Evolutionary conservation across 768 basidiomycete species (phyloP), one percentile per base, ranked within the genome.

Genomic region (Termitomyces sp.): DNA sequence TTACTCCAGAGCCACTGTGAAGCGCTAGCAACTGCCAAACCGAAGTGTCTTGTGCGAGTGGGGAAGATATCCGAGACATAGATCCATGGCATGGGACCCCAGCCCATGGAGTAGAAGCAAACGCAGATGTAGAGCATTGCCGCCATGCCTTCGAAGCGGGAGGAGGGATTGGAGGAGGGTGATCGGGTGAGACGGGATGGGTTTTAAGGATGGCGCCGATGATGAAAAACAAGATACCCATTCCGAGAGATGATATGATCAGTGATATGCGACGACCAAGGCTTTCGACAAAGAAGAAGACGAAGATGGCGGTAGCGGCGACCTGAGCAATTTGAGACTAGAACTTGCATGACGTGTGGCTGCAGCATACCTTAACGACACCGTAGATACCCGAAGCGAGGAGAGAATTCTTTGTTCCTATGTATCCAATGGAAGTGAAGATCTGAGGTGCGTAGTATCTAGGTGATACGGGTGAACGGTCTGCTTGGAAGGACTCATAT

Each of bases 51-150:
- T 16, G 92, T 92, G 46, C 91, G 78, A 15, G 90, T 94, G 7
- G 90, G 89, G 82, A 94, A 94, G 66, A 95, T 92, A 70, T 95
- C 93, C 6, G 90, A 79, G 46, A 88, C 89, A 65, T 88, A 89
- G 22, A 90, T 83, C 79, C 80, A 76, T 40, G 75, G 76, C 28
- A 81, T 67, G 13, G 80, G 80, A 28, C 91, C 92, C 87, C 90
- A 92, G 42, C 90, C 91, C 84, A 93, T 89, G 4, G 88, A 90
- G 73, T 94, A 94, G 73, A 93, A 93, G 71, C 87, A 88, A 46
- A 93, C 91, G 67, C 90, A 95, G 57, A 94, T 84, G 70, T 94
- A 95, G 33, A 94, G 74, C 84, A 92, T 84, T 2, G 85, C 90
- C 3, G 92, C 92, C 92, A 94, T 94, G 0, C 93, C 70, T 89